phyloP scores from a whole-genome alignment of 176 grass and related monocot species.

The Hordeum marinum region DNA sequence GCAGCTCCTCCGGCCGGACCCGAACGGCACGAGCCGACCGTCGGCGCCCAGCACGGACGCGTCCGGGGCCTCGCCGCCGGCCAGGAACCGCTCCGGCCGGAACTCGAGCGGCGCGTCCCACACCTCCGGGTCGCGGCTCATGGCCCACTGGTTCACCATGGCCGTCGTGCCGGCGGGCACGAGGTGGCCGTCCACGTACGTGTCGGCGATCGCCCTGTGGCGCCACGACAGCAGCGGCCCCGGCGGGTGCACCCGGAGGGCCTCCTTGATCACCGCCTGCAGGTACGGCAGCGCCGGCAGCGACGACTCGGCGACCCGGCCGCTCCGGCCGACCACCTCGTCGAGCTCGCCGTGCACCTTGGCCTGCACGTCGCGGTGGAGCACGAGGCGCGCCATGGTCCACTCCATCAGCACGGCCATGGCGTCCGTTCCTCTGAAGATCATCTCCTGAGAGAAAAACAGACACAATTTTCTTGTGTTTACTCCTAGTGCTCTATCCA shows the following conservation, averaged over 20 bases:
- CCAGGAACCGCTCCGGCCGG: conserved; percentile 55
- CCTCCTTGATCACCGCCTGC: conserved; percentile 74
- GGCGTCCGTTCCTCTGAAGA: conserved; percentile 85
- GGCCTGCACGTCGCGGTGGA: conserved; percentile 65
- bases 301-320: conserved; percentile 22
- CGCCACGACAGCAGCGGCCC: conserved; percentile 72
- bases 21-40: conserved; percentile 73
- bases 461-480: background rate
- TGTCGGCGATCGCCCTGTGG: conserved; percentile 57
- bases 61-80: conserved; percentile 31
- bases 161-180: conserved; percentile 67
- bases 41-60: conserved; percentile 63
- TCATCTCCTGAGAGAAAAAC: conserved; percentile 64
- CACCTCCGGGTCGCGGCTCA: conserved; percentile 52
- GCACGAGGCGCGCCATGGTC: conserved; percentile 59
- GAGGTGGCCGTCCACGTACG: conserved; percentile 54
- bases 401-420: conserved; percentile 90
- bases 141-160: conserved; percentile 94
- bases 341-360: conserved; percentile 59
- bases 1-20: conserved; percentile 75
- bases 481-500: background rate
- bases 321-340: conserved; percentile 38
- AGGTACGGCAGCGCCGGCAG: conserved; percentile 53
- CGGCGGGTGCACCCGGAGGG: conserved; percentile 73
- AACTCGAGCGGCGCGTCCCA: conserved; percentile 66